phyloP scores from a whole-genome alignment of 2,329 filamentous ascomycete genomes.

The Paraphoma sp. region DNA sequence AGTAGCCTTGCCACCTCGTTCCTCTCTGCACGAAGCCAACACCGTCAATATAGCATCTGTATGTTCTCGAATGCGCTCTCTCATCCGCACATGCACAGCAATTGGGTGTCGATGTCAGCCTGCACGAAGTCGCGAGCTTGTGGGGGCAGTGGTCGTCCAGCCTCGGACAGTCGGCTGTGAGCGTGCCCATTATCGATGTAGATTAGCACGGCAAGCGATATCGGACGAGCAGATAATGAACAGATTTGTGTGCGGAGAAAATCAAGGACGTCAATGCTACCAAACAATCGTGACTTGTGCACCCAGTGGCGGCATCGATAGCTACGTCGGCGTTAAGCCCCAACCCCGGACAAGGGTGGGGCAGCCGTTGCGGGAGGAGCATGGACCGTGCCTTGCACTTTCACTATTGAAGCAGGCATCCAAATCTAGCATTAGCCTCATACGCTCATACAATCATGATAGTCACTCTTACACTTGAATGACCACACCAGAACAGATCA shows the following conservation, averaged over 20 bases:
- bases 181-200: conserved; percentile 43
- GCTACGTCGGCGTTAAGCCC: background rate
- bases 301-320: background rate
- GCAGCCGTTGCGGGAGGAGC: background rate
- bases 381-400: background rate
- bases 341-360: background rate
- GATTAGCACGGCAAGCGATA: too few species aligned
- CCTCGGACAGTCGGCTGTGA: conserved; percentile 47
- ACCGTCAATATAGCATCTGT: conserved; percentile 58
- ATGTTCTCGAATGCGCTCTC: conserved; percentile 51
- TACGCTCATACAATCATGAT: background rate
- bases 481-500: too few species aligned
- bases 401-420: background rate
- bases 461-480: background rate
- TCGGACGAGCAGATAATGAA: too few species aligned
- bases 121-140: conserved; percentile 52
- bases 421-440: background rate
- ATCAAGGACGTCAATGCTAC: background rate
- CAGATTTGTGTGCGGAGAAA: background rate
- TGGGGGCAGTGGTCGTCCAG: conserved; percentile 48
- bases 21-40: conserved; percentile 58
- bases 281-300: background rate
- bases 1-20: conserved; percentile 58
- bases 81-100: conserved; percentile 53
- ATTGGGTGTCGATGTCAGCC: conserved; percentile 47